Base-by-base conservation (phyloP, 495 filamentous ascomycete genomes). In the Penicillium angulare region DNA sequence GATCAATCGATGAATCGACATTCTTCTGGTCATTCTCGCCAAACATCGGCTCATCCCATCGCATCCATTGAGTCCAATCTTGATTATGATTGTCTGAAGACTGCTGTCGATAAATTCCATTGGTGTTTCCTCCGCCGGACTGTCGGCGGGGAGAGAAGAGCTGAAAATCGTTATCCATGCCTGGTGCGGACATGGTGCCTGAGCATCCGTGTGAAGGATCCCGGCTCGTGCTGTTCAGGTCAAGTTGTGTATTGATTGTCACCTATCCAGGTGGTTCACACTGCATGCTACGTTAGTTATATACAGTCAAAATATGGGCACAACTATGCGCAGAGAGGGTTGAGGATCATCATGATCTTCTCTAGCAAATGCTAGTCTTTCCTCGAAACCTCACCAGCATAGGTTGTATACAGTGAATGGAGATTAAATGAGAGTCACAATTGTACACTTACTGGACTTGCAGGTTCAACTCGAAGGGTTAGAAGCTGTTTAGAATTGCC, bases 61-160 rank as follows among this genome's bases (percentile, higher is more conserved):
- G 64, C 74, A 77, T 77, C 74, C 74, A 77, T 50, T 77, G 71
- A 0, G 72, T 73, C 74, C 74, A 77, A 44, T 77, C 74, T 49
- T 70, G 72, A 22, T 48, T 60, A n/a, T 50, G 22, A 29, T 67
- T 65, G 12, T 72, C 69, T n/a, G 52, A 35, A 6, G 47, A 33
- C 13, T 63, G 47, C 10, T 61, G 50, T 5, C 60, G 46, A 13
- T 52, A 26, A 29, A 49, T 60, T 23, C 49, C 49, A 12, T 51
- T 56, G 3, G 64, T 49, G 10, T 64, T 56, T 35, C 64, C 63
- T 35, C 61, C 59, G 8, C 54, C 55, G 1, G 60, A 57, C 15
- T 61, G 49, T 0, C 55, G 54, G 10, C 57, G 49, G 22, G 71
- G 65, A 47, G 71, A 71, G 53, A 72, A 74, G 18, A 74, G 64